Evolutionary conservation across 75 land plant genomes (phyloP), one percentile per base, ranked within the genome.

Genomic region (Selaginella tamariscina): DNA sequence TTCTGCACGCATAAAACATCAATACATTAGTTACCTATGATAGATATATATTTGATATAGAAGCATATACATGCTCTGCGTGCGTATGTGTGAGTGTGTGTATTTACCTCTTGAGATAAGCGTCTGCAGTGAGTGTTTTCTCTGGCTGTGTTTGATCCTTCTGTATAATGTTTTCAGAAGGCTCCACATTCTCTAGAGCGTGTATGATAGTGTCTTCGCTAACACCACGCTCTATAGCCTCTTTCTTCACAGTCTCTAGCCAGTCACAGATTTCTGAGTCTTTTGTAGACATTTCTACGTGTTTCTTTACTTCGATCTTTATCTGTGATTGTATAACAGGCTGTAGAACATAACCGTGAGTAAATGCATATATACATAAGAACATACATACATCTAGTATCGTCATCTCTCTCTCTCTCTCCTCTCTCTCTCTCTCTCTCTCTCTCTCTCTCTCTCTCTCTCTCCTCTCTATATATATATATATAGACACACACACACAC

Each of bases 91-190:
- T n/a, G n/a, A n/a, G n/a, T n/a, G n/a, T n/a, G n/a, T n/a, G n/a
- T n/a, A n/a, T 27, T 11, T 33, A 68, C 69, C 55, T 68, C 0
- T 33, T 33, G 24, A 68, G 26, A 68, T 68, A 68, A 27, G 33
- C 69, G 26, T 33, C 57, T 5, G 24, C 57, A 30, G 69, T 68
- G 49, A 68, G 69, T 30, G 33, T 68, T 44, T 26, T 44, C 55
- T 68, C 69, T 33, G 69, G 69, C 20, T 44, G 23, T 29, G 33
- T 33, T 21, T 33, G 24, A 33, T 68, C 69, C 27, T 32, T 33
- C 56, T 68, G 28, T 55, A 68, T 32, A 68, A 68, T 68, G 23
- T 23, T 44, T 21, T 23, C 29, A 2, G 69, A 68, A 44, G 29
- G 24, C 26, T 24, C 26, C 15, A 68, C 55, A 44, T 27, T 55